Base-by-base conservation (phyloP, 2,329 filamentous ascomycete genomes). In the Sporothrix globosa region DNA sequence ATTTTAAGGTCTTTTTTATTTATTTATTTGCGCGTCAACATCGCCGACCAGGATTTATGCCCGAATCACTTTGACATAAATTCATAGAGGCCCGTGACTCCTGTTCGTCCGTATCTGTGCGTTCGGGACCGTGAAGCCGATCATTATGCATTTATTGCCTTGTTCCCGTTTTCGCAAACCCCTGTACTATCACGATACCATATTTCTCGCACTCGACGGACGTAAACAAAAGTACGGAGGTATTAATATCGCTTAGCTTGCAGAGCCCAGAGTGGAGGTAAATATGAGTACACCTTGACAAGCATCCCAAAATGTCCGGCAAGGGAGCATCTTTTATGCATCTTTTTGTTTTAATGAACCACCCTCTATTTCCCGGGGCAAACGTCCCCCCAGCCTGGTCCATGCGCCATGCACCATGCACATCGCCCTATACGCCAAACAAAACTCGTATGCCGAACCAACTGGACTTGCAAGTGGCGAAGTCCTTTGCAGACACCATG, bases 401-500 rank as follows among this genome's bases (percentile, higher is more conserved):
- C 21, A 48, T 63, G 60, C 41, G 14, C 34, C 48, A 63, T 24
- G 39, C 39, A 14, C 17, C 19, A 52, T 4, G 30, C 17, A 27
- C 17, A 30, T 19, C 5, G 54, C 54, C 54, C 54, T 58, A 39
- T 58, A 30, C 54, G 17, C 54, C 17, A 58, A 34, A 39, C 41
- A 46, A 58, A 4, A n/a, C 9, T 14, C 19, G 27, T 44, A 24
- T 58, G 27, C 30, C 30, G 56, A 30, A 9, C 24, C 9, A 50
- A 14, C 44, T 50, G 61, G 61, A 66, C 61, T 52, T 66, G 39
- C 44, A 50, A 66, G 61, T 52, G 61, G 61, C 44, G 24, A 66
- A 34, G 61, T 66, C 24, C 61, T 30, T 39, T 60, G 9, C 41
- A 9, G 11, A 19, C 19, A 4, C 4, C 3, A 17, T 54, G 6